These are phyloP conservation scores for Orbilia brochopaga DNA, from an alignment of 2,329 filamentous ascomycete genomes.

Conservation along the genomic window DNA sequence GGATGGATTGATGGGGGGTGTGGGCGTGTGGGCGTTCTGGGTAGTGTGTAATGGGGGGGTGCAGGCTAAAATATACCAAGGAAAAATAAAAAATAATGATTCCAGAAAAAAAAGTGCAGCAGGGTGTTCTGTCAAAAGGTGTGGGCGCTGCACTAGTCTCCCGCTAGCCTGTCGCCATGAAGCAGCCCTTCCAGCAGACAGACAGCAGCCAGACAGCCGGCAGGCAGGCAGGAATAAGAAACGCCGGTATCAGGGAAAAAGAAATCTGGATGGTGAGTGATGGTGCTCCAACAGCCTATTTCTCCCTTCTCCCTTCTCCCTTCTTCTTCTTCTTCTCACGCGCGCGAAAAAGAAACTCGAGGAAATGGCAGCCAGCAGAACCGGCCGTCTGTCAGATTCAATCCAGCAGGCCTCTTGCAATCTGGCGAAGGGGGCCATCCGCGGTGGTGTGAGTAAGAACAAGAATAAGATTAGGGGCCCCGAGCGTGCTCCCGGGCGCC, in stretches of 20 bases:
- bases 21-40: no score
- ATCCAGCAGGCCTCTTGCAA: background rate
- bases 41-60: no score
- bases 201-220: background rate
- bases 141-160: conserved; percentile 44
- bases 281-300: conserved; percentile 47
- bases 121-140: conserved; percentile 41
- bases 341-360: conserved; percentile 23
- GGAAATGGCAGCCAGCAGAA: conserved; percentile 45
- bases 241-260: conserved; percentile 14
- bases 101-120: conserved; percentile 49
- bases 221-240: conserved; percentile 6
- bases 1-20: conserved; percentile 36
- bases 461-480: conserved; percentile 49
- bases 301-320: background rate
- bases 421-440: background rate
- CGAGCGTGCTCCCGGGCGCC: conserved; percentile 34
- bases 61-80: conserved; percentile 47
- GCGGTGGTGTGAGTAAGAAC: conserved; percentile 21
- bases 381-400: conserved; percentile 14
- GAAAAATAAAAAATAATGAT: conserved; percentile 40
- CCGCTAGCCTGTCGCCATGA: conserved; percentile 19
- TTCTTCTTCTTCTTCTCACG: background rate
- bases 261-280: background rate
- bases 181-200: background rate